Percentiles rank a stretch among this genome's conserved stretches.
Conservation (phyloP, 139 green algal species). For the Chlorella sp. region DNA sequence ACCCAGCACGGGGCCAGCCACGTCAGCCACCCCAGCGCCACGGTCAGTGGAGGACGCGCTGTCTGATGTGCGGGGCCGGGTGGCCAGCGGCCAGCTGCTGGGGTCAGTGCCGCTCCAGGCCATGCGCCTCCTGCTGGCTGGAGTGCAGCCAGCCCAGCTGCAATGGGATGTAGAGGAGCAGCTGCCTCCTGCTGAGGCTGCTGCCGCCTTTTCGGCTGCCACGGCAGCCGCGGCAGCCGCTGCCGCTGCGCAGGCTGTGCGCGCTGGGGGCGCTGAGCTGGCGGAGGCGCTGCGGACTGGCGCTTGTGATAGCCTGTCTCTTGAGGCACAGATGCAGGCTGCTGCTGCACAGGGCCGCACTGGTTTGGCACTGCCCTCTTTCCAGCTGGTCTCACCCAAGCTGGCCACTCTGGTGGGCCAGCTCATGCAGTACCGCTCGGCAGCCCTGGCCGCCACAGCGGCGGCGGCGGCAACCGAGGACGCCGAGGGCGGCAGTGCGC, state of each 20-base stretch:
- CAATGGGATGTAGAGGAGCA: not conserved
- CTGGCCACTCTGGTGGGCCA: conserved; percentile 20
- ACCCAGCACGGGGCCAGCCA: not conserved
- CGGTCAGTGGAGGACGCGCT: not conserved
- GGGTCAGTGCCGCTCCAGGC: not conserved
- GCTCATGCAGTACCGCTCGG: conserved; percentile 44
- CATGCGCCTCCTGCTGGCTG: conserved; percentile 21
- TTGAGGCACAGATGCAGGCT: conserved; percentile 1
- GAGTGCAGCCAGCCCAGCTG: conserved; percentile 4
- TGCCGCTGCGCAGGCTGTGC: not conserved
- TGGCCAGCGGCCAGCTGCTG: conserved; percentile 4
- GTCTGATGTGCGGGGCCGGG: not conserved
- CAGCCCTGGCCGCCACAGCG: not conserved
- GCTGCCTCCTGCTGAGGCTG: not conserved
- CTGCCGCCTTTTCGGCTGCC: too few species aligned
- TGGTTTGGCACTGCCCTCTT: not conserved
- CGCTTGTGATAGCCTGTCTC: not conserved
- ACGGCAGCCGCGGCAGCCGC: not conserved
- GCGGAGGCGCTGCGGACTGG: not conserved
- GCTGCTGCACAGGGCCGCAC: not conserved
- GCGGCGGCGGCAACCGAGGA: not conserved
- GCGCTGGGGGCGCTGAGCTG: not conserved
- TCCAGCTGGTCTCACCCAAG: conserved; percentile 43
- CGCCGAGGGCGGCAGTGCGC: not conserved
- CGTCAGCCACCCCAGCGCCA: not conserved